These are phyloP conservation scores for Westerdykella aurantiaca DNA, from an alignment of 2,329 filamentous ascomycete species.

Conservation along the genomic window DNA sequence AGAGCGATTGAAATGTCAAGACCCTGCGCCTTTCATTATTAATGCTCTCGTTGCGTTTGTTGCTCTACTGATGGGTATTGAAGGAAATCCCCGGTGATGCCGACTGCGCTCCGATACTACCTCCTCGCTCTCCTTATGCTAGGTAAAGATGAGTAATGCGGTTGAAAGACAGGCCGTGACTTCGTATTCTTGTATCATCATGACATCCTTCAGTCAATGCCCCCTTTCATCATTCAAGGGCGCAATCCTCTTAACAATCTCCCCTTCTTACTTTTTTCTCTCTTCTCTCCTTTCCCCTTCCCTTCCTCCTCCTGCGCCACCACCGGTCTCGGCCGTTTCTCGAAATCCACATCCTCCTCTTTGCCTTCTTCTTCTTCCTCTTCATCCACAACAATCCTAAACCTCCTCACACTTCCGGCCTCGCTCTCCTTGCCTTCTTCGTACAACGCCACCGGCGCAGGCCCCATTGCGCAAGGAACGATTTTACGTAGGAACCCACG, in stretches of 20 bases:
- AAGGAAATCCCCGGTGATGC: too few species aligned
- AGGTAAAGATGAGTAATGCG: too few species aligned
- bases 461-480: conserved; percentile 31
- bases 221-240: not conserved
- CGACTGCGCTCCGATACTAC: too few species aligned
- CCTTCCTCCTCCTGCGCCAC: not conserved
- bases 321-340: conserved; percentile 10
- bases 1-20: too few species aligned
- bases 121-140: too few species aligned
- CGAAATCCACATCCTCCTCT: conserved; percentile 12
- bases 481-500: conserved; percentile 28
- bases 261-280: conserved; percentile 2
- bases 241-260: conserved; percentile 1
- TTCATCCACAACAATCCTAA: conserved; percentile 28
- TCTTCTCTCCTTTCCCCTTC: conserved; percentile 9
- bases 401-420: conserved; percentile 34
- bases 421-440: conserved; percentile 30
- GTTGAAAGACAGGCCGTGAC: too few species aligned
- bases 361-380: conserved; percentile 12
- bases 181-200: too few species aligned
- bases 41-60: too few species aligned
- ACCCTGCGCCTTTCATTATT: too few species aligned
- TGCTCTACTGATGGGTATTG: too few species aligned
- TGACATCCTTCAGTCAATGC: not conserved
- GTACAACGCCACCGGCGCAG: conserved; percentile 29